These are phyloP conservation scores for Blepharisma japonicum DNA, from an alignment of 73 alveolate genomes.

Conservation along the genomic window DNA sequence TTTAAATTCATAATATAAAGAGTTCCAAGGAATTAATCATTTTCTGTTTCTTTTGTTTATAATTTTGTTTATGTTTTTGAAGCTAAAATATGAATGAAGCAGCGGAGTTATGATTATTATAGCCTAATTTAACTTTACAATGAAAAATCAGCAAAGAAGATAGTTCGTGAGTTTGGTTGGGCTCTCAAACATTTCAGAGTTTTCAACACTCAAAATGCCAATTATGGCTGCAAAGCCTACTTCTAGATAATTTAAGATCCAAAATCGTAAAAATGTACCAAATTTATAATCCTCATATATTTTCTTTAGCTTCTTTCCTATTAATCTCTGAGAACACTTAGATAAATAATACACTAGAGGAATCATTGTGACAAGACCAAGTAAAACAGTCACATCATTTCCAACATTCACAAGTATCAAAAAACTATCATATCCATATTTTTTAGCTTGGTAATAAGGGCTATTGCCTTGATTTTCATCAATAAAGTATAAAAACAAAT, in stretches of 20 bases:
- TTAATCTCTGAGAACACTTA: neutral
- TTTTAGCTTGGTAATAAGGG: neutral
- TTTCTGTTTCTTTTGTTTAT: neutral
- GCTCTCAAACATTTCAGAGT: no score
- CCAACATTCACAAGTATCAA: neutral
- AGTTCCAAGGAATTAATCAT: neutral
- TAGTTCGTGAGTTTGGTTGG: no score
- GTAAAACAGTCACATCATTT: neutral
- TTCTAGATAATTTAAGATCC: conserved; percentile 12
- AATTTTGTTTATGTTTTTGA: neutral
- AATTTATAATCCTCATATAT: neutral
- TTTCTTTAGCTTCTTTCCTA: neutral
- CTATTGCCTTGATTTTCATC: neutral
- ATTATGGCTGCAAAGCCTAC: neutral
- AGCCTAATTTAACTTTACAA: neutral
- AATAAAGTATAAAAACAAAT: neutral
- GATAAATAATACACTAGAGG: neutral
- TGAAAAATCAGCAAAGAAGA: no score
- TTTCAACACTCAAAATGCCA: no score
- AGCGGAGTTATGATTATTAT: neutral
- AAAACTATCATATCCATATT: neutral
- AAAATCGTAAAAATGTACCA: neutral
- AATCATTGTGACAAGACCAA: neutral
- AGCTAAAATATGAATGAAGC: neutral
- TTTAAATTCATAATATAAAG: neutral